Percentiles rank a stretch among this genome's conserved stretches.
Conservation (phyloP, 1,284 basidiomycete genomes). For the Xerocomus amazonicus region DNA sequence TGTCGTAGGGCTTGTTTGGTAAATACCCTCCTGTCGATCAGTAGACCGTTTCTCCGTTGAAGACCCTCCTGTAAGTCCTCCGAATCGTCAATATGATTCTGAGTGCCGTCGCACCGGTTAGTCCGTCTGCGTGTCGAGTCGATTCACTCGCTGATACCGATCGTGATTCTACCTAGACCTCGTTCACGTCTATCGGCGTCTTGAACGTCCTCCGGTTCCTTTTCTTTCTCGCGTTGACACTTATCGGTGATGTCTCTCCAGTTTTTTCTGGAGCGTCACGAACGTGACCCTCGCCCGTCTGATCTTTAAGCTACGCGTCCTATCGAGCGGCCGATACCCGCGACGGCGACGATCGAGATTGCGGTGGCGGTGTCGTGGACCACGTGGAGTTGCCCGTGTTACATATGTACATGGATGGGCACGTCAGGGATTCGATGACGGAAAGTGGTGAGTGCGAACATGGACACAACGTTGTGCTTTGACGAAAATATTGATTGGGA, state of each 20-base stretch:
- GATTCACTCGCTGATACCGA: too few relatives aligned
- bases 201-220: slow-evolving; percentile 21
- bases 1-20: slow-evolving; percentile 28
- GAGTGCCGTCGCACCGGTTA: neutral
- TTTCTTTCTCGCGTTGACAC: too few relatives aligned
- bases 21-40: neutral
- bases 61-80: slow-evolving; percentile 18
- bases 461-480: neutral
- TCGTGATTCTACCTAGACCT: slow-evolving; percentile 15
- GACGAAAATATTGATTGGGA: neutral
- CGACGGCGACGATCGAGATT: neutral
- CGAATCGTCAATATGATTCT: slow-evolving; percentile 29
- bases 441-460: neutral
- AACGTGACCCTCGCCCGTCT: too few relatives aligned
- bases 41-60: neutral
- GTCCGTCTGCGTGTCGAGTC: slow-evolving; percentile 25
- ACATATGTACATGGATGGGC: neutral
- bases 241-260: slow-evolving; percentile 11
- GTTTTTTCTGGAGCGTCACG: slow-evolving; percentile 40
- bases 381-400: slow-evolving; percentile 8
- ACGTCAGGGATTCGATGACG: neutral
- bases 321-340: slow-evolving; percentile 2
- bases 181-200: slow-evolving; percentile 26
- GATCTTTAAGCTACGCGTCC: slow-evolving; percentile 34
- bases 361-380: too few relatives aligned